Percentiles rank a stretch among this genome's conserved stretches.
Conservation (phyloP, 2,329 filamentous ascomycete species). For the Sporothrix schenckii region DNA sequence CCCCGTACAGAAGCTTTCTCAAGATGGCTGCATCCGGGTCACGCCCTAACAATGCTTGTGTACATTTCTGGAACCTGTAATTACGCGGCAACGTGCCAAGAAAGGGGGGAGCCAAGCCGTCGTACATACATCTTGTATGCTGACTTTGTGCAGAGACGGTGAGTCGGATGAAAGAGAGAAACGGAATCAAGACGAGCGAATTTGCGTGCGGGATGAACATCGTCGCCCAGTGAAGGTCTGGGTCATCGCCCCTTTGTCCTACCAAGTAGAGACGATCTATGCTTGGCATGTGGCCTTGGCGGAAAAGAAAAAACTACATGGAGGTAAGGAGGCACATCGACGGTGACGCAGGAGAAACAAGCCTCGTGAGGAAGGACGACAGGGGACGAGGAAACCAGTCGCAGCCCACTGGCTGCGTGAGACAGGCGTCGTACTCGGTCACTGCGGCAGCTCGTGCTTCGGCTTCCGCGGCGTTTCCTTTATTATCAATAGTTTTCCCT, state of each 20-base stretch:
- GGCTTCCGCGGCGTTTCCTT: slow-evolving; percentile 7
- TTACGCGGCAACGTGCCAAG: neutral
- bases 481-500: neutral
- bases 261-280: neutral
- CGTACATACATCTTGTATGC: neutral
- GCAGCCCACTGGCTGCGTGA: neutral
- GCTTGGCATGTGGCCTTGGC: neutral
- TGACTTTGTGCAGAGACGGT: neutral
- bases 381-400: neutral
- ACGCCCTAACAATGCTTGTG: neutral
- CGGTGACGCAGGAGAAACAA: neutral
- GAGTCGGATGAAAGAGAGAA: neutral
- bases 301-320: neutral
- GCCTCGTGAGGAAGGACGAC: neutral
- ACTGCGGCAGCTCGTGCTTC: neutral
- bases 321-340: neutral
- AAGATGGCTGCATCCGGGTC: neutral
- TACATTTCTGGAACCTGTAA: slow-evolving; percentile 4
- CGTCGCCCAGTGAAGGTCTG: neutral
- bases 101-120: neutral
- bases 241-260: neutral
- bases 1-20: neutral
- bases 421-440: neutral
- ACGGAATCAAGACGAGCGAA: neutral
- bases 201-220: neutral